Evolutionary conservation across 2,329 filamentous ascomycete genomes (phyloP).

Genomic region (Hypoxylon sp.): DNA sequence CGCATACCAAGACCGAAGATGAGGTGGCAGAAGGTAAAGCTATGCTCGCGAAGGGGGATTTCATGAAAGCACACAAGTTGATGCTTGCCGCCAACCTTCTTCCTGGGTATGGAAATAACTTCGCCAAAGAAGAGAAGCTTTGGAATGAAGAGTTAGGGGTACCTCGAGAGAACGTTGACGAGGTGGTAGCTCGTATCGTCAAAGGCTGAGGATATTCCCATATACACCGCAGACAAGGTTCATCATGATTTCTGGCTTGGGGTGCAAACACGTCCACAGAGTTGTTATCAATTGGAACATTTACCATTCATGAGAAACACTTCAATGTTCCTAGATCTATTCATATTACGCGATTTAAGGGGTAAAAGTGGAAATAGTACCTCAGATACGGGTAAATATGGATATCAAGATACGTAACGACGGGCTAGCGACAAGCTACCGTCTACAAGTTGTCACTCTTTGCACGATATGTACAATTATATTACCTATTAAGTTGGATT

Average conservation of each 20-base stretch:
- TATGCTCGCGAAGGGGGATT: constrained; percentile 11
- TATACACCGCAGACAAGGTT: background rate
- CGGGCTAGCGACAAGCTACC: no score
- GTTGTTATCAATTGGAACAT: no score
- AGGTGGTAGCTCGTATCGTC: background rate
- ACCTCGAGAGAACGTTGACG: constrained; percentile 29
- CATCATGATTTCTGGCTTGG: background rate
- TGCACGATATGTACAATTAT: no score
- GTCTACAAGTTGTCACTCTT: no score
- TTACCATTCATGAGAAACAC: background rate
- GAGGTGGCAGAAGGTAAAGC: constrained; percentile 1
- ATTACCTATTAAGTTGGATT: no score
- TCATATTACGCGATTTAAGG: no score
- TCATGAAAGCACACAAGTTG: constrained; percentile 17
- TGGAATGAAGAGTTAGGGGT: constrained; percentile 1
- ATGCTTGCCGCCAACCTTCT: constrained; percentile 10
- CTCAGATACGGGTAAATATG: no score
- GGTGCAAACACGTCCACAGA: background rate
- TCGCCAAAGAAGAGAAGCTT: constrained; percentile 1
- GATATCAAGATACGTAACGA: no score
- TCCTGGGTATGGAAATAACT: constrained; percentile 10
- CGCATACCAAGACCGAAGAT: background rate
- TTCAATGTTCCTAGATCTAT: no score
- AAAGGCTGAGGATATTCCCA: background rate
- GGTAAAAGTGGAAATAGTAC: no score